These are phyloP conservation scores for Rubia peregrina DNA, from an alignment of 305 asterid genomes.

Conservation along the genomic window DNA sequence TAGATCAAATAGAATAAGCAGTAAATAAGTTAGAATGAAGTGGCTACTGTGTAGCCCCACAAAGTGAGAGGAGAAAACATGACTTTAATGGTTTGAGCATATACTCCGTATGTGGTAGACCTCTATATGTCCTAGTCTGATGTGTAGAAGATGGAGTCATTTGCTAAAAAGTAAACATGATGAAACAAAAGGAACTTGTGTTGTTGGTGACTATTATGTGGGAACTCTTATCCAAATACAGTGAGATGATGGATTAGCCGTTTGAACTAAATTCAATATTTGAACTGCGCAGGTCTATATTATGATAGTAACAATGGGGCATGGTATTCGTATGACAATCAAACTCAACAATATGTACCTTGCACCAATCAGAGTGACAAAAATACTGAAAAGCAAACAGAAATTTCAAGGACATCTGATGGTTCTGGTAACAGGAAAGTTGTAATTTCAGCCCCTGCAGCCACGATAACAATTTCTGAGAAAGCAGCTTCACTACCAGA, in stretches of 20 bases:
- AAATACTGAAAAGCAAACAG: constrained; percentile 53
- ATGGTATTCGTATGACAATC: constrained; percentile 87
- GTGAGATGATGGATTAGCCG: neutral
- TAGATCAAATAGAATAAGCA: neutral
- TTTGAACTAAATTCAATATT: neutral
- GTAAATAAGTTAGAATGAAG: neutral
- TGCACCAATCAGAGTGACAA: constrained; percentile 70
- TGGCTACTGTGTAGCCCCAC: neutral
- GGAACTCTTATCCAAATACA: neutral
- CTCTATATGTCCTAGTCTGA: neutral
- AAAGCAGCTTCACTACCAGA: constrained; percentile 83
- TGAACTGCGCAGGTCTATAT: constrained; percentile 56
- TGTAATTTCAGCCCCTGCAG: constrained; percentile 91
- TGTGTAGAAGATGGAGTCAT: neutral
- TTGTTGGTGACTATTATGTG: neutral
- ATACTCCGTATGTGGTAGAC: neutral
- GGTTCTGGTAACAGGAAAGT: constrained; percentile 61
- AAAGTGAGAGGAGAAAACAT: neutral
- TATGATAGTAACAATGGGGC: constrained; percentile 91
- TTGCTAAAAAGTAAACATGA: neutral
- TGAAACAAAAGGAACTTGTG: neutral
- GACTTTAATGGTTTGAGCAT: neutral
- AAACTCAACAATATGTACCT: constrained; percentile 75
- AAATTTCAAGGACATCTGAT: constrained; percentile 41
- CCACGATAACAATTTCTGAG: constrained; percentile 61